Evolutionary conservation across 2,329 filamentous ascomycete species (phyloP).

Genomic region (Sporothrix globosa): DNA sequence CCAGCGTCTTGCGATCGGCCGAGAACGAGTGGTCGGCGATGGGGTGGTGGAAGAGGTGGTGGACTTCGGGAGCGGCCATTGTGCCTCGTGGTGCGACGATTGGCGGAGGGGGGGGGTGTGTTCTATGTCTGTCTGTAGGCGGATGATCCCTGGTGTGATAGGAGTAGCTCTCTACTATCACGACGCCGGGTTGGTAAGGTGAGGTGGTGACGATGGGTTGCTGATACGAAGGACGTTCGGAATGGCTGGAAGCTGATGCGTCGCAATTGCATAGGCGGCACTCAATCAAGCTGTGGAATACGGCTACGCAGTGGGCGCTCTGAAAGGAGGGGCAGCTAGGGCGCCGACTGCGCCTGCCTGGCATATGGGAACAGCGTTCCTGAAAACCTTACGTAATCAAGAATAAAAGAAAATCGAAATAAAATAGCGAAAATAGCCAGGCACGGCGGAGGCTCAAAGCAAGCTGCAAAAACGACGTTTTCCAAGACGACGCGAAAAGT

Average conservation of each 20-base stretch:
- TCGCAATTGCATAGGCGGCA: constrained; percentile 22
- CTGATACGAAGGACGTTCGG: background rate
- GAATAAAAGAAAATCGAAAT: constrained; percentile 20
- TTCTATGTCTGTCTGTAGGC: background rate
- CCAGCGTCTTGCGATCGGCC: constrained; percentile 82
- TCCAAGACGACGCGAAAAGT: constrained; percentile 16
- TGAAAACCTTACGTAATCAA: constrained; percentile 6
- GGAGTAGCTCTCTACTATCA: constrained; percentile 99
- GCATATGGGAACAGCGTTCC: too few relatives aligned
- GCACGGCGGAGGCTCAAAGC: background rate
- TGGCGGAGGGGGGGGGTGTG: background rate
- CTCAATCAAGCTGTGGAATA: constrained; percentile 18
- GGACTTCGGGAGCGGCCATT: constrained; percentile 87
- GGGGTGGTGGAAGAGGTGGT: constrained; percentile 94
- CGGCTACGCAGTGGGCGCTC: constrained; percentile 11
- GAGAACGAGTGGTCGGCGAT: constrained; percentile 99
- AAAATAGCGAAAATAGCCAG: constrained; percentile 17
- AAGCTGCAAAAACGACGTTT: constrained; percentile 19
- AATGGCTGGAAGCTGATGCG: constrained; percentile 30
- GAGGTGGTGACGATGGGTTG: constrained; percentile 15
- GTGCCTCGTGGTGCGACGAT: constrained; percentile 39
- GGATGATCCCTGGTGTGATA: constrained; percentile 58
- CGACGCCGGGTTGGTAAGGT: constrained; percentile 36
- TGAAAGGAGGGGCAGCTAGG: constrained; percentile 12
- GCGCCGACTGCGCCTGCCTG: constrained; percentile 19